Percentiles rank a stretch among this genome's conserved stretches.
Evolutionary conservation across 177 flowering plant genomes (phyloP).

Genomic region (Vitis hybrid): DNA sequence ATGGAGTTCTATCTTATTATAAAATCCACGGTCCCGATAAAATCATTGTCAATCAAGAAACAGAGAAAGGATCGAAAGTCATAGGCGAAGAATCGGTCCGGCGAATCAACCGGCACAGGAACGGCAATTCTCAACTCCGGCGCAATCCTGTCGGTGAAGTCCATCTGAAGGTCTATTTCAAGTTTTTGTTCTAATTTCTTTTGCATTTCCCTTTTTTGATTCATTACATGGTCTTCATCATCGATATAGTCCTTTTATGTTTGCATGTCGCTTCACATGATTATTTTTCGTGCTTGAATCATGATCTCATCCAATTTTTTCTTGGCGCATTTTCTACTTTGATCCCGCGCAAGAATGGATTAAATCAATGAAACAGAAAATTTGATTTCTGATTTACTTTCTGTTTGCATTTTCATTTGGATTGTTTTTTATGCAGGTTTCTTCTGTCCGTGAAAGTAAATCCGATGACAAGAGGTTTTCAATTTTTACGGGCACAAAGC

Average conservation of each 20-base stretch:
- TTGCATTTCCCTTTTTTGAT: neutral
- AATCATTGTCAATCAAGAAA: slow-evolving; percentile 60
- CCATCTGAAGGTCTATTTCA: slow-evolving; percentile 76
- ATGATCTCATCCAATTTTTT: neutral
- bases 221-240: neutral
- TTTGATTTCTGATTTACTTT: neutral
- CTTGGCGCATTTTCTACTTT: neutral
- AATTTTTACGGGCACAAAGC: slow-evolving; percentile 91
- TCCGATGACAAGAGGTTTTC: slow-evolving; percentile 96
- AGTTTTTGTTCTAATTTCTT: neutral
- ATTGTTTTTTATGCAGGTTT: slow-evolving; percentile 50
- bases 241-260: too few relatives aligned
- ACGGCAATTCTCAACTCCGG: slow-evolving; percentile 26
- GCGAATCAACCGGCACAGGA: slow-evolving; percentile 34
- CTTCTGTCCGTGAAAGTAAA: slow-evolving; percentile 84
- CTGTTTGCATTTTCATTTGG: neutral
- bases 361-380: neutral
- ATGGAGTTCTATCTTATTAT: slow-evolving; percentile 84
- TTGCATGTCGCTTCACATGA: neutral
- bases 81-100: slow-evolving; percentile 79
- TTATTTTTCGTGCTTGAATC: neutral
- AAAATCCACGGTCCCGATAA: slow-evolving; percentile 90
- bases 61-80: slow-evolving; percentile 76
- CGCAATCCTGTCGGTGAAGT: slow-evolving; percentile 88
- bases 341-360: neutral